Base-by-base conservation (phyloP, 345 rosid species). In the Syzygium grande region DNA sequence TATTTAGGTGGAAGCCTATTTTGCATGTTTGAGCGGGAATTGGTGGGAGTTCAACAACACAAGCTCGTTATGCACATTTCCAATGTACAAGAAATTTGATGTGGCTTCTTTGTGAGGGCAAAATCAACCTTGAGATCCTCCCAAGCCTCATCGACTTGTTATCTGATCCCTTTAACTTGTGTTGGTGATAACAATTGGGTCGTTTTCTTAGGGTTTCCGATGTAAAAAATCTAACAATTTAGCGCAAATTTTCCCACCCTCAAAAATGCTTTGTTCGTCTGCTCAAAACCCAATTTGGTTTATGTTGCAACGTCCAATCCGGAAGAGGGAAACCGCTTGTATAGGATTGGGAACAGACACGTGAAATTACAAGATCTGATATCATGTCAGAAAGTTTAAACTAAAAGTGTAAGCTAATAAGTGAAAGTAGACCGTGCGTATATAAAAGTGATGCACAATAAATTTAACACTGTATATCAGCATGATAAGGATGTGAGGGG, bases 311-410 rank as follows among this genome's bases (percentile, higher is more conserved):
- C 1, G 2, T 61, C 73, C 73, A n/a, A 61, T 6, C 2, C 7
- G 2, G 2, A 14, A 61, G 19, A n/a, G 73, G 10, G 38, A n/a
- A 61, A n/a, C 5, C 0, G 9, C 38, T 1, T 1, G 2, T n/a
- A 29, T n/a, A 61, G 2, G 73, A 61, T 29, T 6, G 2, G 4
- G 73, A 61, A n/a, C 17, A 0, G 3, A 14, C 1, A 1, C 1
- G 2, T 61, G 38, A n/a, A n/a, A n/a, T 61, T 61, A 6, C 19
- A 5, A 6, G 1, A 52, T 15, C 5, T 4, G 6, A 15, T 52
- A 2, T 52, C 5, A 14, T 52, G 19, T 52, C 1, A 4, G 53
- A 13, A 51, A 52, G 17, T 52, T 4, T 4, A 14, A 52, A 1
- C 1, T 4, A 12, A 3, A 52, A 52, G 4, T 4, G 3, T 52